Evolutionary conservation across 805 yeast genomes (phyloP), one percentile per base, ranked within the genome.

Genomic region (Candida piceae): DNA sequence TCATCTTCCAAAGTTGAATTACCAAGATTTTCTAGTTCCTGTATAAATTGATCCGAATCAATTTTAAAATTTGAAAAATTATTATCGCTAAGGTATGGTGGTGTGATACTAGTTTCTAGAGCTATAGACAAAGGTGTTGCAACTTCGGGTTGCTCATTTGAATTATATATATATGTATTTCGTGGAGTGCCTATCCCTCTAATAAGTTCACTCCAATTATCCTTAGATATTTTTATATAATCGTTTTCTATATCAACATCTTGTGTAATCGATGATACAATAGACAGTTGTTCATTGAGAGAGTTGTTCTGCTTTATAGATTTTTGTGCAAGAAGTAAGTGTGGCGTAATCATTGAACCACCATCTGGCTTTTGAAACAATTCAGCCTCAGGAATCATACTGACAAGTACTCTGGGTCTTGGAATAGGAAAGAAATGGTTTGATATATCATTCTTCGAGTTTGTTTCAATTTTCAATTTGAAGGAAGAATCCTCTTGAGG

Each of bases 341-440:
- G 51, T 1, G 51, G 51, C 4, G 51, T 47, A 2, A 40, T n/a
- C 5, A 22, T 35, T 1, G 41, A 28, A 5, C 48, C 49, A 4
- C 36, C 44, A 13, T 47, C 49, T 2, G 46, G 44, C 21, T 47
- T 44, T 26, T 47, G 51, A 31, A 47, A 47, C 7, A 47, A 35
- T 12, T 47, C 51, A 10, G 47, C 40, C 13, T 47, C 51, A 3
- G 50, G 45, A 16, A 46, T 41, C 41, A 39, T 42, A 17, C 41
- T 41, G 7, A 31, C 29, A 10, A 39, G 29, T 7, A 38, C 27
- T 29, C 23, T 44, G 26, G 25, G 42, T 34, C 19, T 41, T 22
- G 35, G 43, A n/a, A 16, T n/a, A 7, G 18, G 36, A 10, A 26
- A 13, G 6, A 15, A 16, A n/a, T 26, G 29, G 7, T 15, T 16